These are phyloP conservation scores for Rhododendron vialii DNA, from an alignment of 148 eudicot species.

Conservation along the genomic window DNA sequence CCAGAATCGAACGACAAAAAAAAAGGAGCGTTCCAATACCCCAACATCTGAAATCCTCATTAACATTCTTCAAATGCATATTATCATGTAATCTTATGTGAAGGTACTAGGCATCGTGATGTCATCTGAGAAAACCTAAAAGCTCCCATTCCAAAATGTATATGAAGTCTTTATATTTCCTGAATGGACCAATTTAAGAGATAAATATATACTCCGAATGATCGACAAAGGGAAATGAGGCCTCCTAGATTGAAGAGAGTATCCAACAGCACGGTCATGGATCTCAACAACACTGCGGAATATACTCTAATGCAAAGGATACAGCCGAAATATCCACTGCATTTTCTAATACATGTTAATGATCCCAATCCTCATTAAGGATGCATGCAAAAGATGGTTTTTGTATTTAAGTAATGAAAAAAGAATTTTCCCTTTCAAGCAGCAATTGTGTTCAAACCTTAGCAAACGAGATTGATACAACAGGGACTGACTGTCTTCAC, in stretches of 20 bases:
- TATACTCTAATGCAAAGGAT: background rate
- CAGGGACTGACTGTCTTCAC: slow-evolving; percentile 45
- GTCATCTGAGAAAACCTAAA: background rate
- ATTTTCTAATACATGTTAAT: background rate
- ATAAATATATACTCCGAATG: background rate
- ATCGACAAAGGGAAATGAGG: background rate
- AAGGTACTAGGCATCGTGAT: background rate
- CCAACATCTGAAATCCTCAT: background rate
- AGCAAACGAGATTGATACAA: slow-evolving; percentile 18
- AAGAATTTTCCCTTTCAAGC: background rate
- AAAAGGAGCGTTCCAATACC: background rate
- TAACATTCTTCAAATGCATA: background rate
- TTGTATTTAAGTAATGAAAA: background rate
- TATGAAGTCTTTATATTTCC: background rate
- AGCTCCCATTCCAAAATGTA: background rate
- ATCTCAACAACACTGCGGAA: background rate
- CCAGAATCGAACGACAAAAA: background rate
- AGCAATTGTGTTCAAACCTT: slow-evolving; percentile 27
- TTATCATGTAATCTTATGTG: background rate
- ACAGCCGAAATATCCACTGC: background rate
- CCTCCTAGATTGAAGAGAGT: background rate
- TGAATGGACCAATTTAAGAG: background rate
- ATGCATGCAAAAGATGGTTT: background rate
- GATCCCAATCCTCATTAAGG: background rate
- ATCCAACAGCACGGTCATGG: background rate